Conservation (phyloP, 352 stramenopile species). For the Elongisporangium undulatum region DNA sequence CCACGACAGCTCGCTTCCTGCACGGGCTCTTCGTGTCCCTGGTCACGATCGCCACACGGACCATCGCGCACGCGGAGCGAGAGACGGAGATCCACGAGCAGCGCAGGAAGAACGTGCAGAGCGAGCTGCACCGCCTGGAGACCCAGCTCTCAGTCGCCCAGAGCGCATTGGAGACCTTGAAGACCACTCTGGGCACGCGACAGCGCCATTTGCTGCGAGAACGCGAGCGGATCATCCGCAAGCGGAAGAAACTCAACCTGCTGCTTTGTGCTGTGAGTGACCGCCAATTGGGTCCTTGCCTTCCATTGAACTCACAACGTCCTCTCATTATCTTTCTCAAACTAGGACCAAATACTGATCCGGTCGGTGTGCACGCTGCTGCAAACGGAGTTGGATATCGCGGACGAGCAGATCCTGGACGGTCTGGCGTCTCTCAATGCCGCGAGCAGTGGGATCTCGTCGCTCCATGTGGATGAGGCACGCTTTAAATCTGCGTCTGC, state of each 20-base stretch:
- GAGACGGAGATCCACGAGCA: constrained; percentile 32
- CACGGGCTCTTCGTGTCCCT: constrained; percentile 43
- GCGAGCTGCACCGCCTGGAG: constrained; percentile 26
- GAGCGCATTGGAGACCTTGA: constrained; percentile 7
- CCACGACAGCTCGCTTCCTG: constrained; percentile 45
- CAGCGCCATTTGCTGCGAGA: constrained; percentile 32
- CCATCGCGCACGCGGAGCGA: constrained; percentile 25
- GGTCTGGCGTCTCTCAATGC: neutral
- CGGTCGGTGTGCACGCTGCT: constrained; percentile 20
- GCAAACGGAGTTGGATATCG: constrained; percentile 26
- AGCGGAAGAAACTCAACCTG: constrained; percentile 46
- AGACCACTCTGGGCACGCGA: constrained; percentile 27
- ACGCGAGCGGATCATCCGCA: constrained; percentile 40
- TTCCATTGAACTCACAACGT: neutral
- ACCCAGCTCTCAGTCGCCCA: constrained; percentile 8
- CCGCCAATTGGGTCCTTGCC: neutral
- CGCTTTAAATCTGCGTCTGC: neutral
- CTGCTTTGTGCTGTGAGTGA: constrained; percentile 28
- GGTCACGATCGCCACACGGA: constrained; percentile 16
- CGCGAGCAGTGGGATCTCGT: neutral
- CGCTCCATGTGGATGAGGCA: neutral
- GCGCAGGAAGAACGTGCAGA: constrained; percentile 34
- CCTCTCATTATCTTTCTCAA: neutral
- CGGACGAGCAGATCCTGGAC: constrained; percentile 16
- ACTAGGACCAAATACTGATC: constrained; percentile 36